Evolutionary conservation across 2,329 filamentous ascomycete genomes (phyloP).

Genomic region (Verticillium isaacii): DNA sequence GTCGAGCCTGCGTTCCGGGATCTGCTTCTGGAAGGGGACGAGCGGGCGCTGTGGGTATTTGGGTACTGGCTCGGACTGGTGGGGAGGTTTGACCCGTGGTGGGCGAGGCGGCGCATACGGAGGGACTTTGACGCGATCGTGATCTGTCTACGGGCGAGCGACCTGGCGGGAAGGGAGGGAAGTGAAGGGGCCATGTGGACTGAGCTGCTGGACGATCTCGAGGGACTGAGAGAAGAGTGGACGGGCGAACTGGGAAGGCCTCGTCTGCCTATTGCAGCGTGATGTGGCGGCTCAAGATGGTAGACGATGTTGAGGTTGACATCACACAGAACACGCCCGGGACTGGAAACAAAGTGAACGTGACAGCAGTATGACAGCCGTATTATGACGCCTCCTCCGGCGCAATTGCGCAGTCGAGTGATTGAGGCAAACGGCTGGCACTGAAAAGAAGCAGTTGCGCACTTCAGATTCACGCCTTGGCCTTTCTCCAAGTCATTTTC

Average conservation of each 20-base stretch:
- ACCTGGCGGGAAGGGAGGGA: slow-evolving; percentile 9
- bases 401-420: too few species aligned
- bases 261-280: not conserved
- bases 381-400: too few species aligned
- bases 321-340: too few species aligned
- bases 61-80: slow-evolving; percentile 19
- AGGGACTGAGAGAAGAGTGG: slow-evolving; percentile 2
- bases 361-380: too few species aligned
- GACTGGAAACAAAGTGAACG: too few species aligned
- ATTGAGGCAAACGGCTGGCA: too few species aligned
- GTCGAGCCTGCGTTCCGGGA: slow-evolving; percentile 15
- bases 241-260: not conserved
- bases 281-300: not conserved
- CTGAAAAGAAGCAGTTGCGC: too few species aligned
- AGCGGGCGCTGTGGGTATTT: slow-evolving; percentile 18
- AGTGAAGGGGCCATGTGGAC: slow-evolving; percentile 14
- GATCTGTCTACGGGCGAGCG: slow-evolving; percentile 11
- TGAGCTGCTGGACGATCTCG: slow-evolving; percentile 16
- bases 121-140: slow-evolving; percentile 14
- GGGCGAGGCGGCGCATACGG: slow-evolving; percentile 12
- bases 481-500: not conserved
- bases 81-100: slow-evolving; percentile 17
- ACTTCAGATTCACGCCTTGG: too few species aligned
- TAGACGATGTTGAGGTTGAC: too few species aligned
- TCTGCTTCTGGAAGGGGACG: slow-evolving; percentile 12